These are phyloP conservation scores for Chrysoporthe cubensis DNA, from an alignment of 2,329 filamentous ascomycete species.

Conservation along the genomic window DNA sequence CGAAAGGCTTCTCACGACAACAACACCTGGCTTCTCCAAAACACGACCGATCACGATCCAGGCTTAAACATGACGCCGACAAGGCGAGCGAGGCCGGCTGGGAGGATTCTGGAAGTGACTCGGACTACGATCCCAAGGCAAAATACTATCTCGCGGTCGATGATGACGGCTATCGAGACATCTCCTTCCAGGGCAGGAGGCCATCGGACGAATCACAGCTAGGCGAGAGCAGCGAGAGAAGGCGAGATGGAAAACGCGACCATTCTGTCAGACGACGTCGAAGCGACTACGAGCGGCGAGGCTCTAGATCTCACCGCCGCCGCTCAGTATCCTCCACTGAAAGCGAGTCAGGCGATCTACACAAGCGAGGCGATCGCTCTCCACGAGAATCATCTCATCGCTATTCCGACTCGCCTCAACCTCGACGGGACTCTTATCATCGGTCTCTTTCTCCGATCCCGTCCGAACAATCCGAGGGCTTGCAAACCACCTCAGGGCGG, in stretches of 20 bases:
- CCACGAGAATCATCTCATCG: conserved; percentile 6
- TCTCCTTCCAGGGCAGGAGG: conserved; percentile 12
- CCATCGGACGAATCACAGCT: not conserved
- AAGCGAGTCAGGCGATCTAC: conserved; percentile 3
- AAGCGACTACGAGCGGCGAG: conserved; percentile 4
- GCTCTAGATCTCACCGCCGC: conserved; percentile 1
- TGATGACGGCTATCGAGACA: conserved; percentile 20
- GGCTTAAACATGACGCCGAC: conserved; percentile 4
- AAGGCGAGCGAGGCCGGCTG: conserved; percentile 6
- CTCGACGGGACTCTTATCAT: conserved; percentile 13
- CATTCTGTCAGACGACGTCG: not conserved
- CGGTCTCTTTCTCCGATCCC: conserved; percentile 22
- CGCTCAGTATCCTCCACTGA: conserved; percentile 4
- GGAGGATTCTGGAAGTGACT: conserved; percentile 7
- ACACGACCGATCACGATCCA: not conserved
- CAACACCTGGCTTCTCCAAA: conserved; percentile 9
- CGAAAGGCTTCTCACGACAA: not conserved
- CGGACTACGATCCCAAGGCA: conserved; percentile 27
- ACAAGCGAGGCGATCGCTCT: not conserved
- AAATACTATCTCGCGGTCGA: conserved; percentile 25
- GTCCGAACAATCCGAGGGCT: conserved; percentile 20
- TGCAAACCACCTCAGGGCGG: not conserved
- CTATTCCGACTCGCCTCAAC: conserved; percentile 3
- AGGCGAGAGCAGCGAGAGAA: not conserved
- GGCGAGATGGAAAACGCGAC: not conserved